Base-by-base conservation (phyloP, 176 grass and related monocot species). In the Oryza meridionalis region DNA sequence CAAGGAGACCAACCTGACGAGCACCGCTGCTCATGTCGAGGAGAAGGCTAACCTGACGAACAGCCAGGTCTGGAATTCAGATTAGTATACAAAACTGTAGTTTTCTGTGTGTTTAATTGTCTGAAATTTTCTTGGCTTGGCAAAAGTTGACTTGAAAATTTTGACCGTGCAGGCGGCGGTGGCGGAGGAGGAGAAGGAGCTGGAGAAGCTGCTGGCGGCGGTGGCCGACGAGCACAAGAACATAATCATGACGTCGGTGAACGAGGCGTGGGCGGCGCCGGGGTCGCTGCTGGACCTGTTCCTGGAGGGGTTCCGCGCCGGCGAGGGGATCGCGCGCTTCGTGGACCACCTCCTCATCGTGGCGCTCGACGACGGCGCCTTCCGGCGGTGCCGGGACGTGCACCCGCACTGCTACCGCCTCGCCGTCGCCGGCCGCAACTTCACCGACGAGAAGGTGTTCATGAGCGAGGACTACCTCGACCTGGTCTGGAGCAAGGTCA, bases 401-500 rank as follows among this genome's bases (percentile, higher is more conserved):
- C 94, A 97, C 85, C 82, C 77, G 46, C 88, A 93, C 81, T 93
- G 94, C 81, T 97, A 91, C 80, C 78, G 88, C 75, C 91, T 97
- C 62, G 53, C 70, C 24, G n/a, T 38, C 0, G 70, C 46, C 25
- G 84, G 47, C n/a, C 69, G 70, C 40, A 80, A 93, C 77, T 86
- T 97, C 15, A 80, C 91, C 33, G 74, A 19, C 27, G 91, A 91
- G 78, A 97, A 97, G 82, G 81, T 91, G 85, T 97, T 83, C 86
- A 97, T 91, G 94, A 87, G 88, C 58, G 74, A 87, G 40, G 94
- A 91, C 70, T 97, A 97, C 84, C 33, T 97, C 17, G 89, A 97
- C 45, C 88, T 97, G 70, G 94, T 97, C 4, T 97, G 94, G 94
- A 97, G 86, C 72, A 97, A 97, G 84, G 88, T 93, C 65, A 79